These are phyloP conservation scores for Psidium friedrichsthalianum DNA, from an alignment of 345 rosid genomes.

Conservation along the genomic window DNA sequence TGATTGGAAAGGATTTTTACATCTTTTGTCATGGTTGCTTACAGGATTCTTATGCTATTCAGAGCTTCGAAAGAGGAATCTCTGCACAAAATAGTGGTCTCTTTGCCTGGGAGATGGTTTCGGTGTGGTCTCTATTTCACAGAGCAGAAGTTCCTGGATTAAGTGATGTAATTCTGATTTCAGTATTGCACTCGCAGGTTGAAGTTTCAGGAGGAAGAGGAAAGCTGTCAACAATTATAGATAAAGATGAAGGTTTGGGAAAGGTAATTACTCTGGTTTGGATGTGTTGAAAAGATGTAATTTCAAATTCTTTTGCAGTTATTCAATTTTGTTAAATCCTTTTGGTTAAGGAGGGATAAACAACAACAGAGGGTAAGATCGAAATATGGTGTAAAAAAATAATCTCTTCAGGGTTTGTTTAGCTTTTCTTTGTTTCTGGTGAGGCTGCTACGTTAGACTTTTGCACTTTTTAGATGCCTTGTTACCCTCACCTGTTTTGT, in stretches of 20 bases:
- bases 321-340: background rate
- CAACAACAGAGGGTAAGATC: background rate
- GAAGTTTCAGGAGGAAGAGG: slow-evolving; percentile 81
- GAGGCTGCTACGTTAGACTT: background rate
- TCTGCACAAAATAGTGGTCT: slow-evolving; percentile 60
- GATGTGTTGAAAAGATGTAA: background rate
- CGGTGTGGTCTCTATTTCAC: slow-evolving; percentile 27
- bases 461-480: background rate
- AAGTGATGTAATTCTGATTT: background rate
- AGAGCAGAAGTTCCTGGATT: background rate
- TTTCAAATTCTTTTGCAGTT: background rate
- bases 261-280: slow-evolving; percentile 35
- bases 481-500: background rate
- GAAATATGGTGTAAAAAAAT: background rate
- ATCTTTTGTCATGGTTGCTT: background rate
- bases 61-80: slow-evolving; percentile 75
- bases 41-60: slow-evolving; percentile 81
- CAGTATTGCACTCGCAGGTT: slow-evolving; percentile 41
- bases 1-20: background rate
- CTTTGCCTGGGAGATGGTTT: slow-evolving; percentile 84
- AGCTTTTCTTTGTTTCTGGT: background rate
- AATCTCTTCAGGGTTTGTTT: background rate
- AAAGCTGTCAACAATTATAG: slow-evolving; percentile 41
- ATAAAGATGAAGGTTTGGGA: slow-evolving; percentile 76
- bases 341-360: background rate